Percentiles rank a stretch among this genome's conserved stretches.
Conservation (phyloP, 2,329 filamentous ascomycete species). For the Nemania bipapillata region DNA sequence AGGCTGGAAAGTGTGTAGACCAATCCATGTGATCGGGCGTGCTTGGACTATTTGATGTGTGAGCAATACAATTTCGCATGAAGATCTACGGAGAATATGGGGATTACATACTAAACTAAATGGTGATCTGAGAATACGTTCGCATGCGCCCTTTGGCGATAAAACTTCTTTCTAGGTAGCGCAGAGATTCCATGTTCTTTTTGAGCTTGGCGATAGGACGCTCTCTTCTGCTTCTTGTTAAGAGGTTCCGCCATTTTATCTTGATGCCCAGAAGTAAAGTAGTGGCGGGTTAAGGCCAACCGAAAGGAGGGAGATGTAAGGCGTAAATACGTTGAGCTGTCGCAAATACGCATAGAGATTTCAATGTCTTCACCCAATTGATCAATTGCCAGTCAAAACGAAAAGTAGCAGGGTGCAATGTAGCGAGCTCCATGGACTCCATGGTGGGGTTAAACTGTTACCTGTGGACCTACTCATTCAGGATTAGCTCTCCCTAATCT, state of each 20-base stretch:
- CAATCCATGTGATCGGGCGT: slow-evolving; percentile 90
- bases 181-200: slow-evolving; percentile 65
- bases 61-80: slow-evolving; percentile 18
- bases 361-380: not conserved
- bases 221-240: slow-evolving; percentile 73
- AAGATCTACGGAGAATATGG: slow-evolving; percentile 20
- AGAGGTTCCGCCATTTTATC: slow-evolving; percentile 56
- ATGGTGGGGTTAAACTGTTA: slow-evolving; percentile 33
- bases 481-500: too few species aligned
- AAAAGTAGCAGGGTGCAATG: not conserved
- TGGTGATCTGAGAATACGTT: slow-evolving; percentile 97
- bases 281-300: not conserved
- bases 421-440: slow-evolving; percentile 20
- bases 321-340: not conserved
- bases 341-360: slow-evolving; percentile 18
- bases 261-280: not conserved
- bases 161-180: slow-evolving; percentile 94
- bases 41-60: slow-evolving; percentile 69
- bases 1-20: slow-evolving; percentile 83
- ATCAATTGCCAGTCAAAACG: not conserved
- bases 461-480: too few species aligned
- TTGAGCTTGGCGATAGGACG: slow-evolving; percentile 69
- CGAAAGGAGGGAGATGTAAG: not conserved
- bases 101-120: slow-evolving; percentile 76
- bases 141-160: slow-evolving; percentile 93